Percentiles rank a stretch among this genome's conserved stretches.
Conservation (phyloP, 1,139 yeast species). For the Nakaseomyces kungkrabaensis region DNA sequence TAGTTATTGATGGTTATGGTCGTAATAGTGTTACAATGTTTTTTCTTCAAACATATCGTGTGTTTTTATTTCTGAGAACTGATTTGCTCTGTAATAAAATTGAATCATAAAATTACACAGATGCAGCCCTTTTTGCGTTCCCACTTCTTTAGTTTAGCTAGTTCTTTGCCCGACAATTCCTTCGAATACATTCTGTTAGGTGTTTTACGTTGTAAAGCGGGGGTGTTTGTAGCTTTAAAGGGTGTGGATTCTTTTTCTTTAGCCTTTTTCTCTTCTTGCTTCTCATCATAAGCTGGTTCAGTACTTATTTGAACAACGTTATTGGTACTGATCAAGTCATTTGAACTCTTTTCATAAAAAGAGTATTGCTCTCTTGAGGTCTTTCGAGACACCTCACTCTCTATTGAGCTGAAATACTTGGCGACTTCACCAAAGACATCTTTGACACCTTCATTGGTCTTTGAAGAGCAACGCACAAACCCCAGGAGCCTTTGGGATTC, state of each 20-base stretch:
- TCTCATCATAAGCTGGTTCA: neutral
- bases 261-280: neutral
- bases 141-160: neutral
- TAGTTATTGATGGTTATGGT: too few relatives aligned
- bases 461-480: slow-evolving; percentile 81
- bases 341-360: neutral
- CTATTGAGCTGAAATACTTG: slow-evolving; percentile 28
- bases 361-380: neutral
- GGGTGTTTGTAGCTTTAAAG: too few relatives aligned
- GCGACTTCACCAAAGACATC: slow-evolving; percentile 75
- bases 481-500: slow-evolving; percentile 62
- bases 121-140: neutral
- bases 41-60: too few relatives aligned
- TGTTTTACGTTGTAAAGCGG: neutral
- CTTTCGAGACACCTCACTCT: neutral
- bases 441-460: slow-evolving; percentile 74
- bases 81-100: neutral
- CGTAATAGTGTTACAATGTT: too few relatives aligned
- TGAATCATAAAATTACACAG: neutral
- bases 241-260: too few relatives aligned
- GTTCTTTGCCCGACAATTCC: neutral
- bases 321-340: neutral
- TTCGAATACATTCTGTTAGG: neutral
- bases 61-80: neutral
- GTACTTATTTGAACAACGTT: neutral